These are phyloP conservation scores for Rhizodiscina lignyota DNA, from an alignment of 495 filamentous ascomycete genomes.

Conservation along the genomic window DNA sequence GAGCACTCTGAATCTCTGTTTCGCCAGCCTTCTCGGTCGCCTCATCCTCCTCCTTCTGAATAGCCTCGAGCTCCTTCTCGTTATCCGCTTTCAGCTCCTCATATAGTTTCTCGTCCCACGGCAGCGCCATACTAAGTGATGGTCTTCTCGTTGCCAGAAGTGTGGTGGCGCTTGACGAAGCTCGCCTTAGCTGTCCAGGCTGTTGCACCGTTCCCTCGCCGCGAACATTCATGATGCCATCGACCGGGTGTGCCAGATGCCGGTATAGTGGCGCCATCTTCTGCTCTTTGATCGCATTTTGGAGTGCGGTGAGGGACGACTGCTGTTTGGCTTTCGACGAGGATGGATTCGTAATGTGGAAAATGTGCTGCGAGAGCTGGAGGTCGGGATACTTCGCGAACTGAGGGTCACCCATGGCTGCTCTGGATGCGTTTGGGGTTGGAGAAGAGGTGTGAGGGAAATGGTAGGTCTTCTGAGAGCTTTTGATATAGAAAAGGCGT, in stretches of 20 bases:
- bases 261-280: conserved; percentile 97
- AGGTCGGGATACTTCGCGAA: conserved; percentile 91
- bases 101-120: conserved; percentile 85
- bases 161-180: conserved; percentile 29
- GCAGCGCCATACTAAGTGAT: conserved; percentile 44
- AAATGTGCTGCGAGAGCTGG: conserved; percentile 87
- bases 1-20: conserved; percentile 80
- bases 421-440: conserved; percentile 4
- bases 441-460: background rate
- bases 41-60: conserved; percentile 90
- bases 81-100: conserved; percentile 75
- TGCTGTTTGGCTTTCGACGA: conserved; percentile 50
- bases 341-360: conserved; percentile 84
- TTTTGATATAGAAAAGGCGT: too few relatives aligned
- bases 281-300: conserved; percentile 81
- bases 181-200: conserved; percentile 20
- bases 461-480: background rate
- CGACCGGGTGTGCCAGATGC: conserved; percentile 83
- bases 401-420: conserved; percentile 88
- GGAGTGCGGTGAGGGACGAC: conserved; percentile 61
- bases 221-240: conserved; percentile 68
- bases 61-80: conserved; percentile 74
- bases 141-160: conserved; percentile 52
- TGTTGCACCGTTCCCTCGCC: conserved; percentile 54
- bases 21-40: conserved; percentile 90